Evolutionary conservation across 1,139 yeast species (phyloP), one percentile per base, ranked within the genome.

Genomic region (Saccharomyces pastorianus): DNA sequence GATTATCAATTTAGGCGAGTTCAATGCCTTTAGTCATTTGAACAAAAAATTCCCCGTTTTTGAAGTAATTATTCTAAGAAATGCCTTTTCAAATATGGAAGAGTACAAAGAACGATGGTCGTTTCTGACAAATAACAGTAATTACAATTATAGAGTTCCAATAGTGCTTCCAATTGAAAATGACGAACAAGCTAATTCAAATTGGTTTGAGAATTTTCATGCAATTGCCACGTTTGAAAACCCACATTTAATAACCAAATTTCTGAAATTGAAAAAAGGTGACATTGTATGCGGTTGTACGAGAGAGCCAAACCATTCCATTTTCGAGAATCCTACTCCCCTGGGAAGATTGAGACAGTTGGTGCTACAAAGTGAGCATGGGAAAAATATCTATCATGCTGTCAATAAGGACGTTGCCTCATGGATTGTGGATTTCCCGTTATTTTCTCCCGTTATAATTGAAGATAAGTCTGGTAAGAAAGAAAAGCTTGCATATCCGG

Each of bases 241-340:
- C 42, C 65, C 72, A 0, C 71, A 75, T 46, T 51, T 59, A 1
- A 56, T 85, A 20, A 62, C 71, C 4, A 47, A 64, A 1, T 50
- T 56, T 0, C 67, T 86, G 20, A 62, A 70, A n/a, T 64, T 88
- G 31, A 61, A 76, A 51, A 72, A 77, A 1, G 96, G 96, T 47
- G 96, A 89, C 68, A 72, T 88, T 2, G 65, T 93, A 42, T 93
- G 93, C 2, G 78, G 88, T 14, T 77, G 89, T 11, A 87, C 85
- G 26, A 76, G 99, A 55, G 81, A 88, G 1, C 66, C 70, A 5
- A 62, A 81, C 29, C 73, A 87, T 0, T 38, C 54, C 14, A 54
- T 68, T 0, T 91, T 88, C 66, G 99, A 95, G 65, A 93, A 90
- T 65, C 98, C 99, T 23, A 93, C 99, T 0, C 98, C 99, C 0